These are phyloP conservation scores for Suillus occidentalis DNA, from an alignment of 768 basidiomycete species.

Conservation along the genomic window DNA sequence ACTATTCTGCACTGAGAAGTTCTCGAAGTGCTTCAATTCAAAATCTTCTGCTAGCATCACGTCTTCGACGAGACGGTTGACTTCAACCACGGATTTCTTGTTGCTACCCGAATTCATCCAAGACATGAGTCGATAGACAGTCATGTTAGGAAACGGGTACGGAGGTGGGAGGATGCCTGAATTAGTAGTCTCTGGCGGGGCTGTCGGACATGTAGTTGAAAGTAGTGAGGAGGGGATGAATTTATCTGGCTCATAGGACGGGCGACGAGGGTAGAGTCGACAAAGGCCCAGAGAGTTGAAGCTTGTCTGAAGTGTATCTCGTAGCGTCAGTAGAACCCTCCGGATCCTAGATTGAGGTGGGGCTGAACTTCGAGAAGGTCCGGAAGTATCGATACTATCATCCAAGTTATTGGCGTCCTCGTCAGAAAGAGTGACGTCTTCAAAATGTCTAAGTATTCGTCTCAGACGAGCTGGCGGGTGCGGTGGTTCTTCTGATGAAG, in stretches of 20 bases:
- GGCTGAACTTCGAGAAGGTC: background rate
- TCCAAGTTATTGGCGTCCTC: background rate
- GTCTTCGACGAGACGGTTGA: background rate
- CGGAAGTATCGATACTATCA: background rate
- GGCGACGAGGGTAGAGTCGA: background rate
- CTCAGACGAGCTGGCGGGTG: background rate
- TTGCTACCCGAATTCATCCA: conserved; percentile 4
- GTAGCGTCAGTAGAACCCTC: background rate
- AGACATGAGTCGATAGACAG: conserved; percentile 5
- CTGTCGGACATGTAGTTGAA: background rate
- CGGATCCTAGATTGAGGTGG: background rate
- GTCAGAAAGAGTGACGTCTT: background rate
- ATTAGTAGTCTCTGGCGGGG: background rate
- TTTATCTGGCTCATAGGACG: background rate
- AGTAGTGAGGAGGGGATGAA: background rate
- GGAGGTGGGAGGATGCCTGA: conserved; percentile 1
- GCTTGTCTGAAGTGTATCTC: background rate
- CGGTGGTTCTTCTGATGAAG: background rate
- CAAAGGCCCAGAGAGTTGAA: background rate
- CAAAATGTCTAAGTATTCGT: background rate
- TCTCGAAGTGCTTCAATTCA: background rate
- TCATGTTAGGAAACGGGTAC: background rate
- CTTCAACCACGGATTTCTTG: conserved; percentile 1
- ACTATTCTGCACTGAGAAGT: background rate
- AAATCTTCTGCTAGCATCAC: background rate